A percentile compares a stretch with the other conserved stretches of the same genome.
Evolutionary conservation across 163 green algal species (phyloP).

Genomic region (Chlamydomonas reinhardtii): DNA sequence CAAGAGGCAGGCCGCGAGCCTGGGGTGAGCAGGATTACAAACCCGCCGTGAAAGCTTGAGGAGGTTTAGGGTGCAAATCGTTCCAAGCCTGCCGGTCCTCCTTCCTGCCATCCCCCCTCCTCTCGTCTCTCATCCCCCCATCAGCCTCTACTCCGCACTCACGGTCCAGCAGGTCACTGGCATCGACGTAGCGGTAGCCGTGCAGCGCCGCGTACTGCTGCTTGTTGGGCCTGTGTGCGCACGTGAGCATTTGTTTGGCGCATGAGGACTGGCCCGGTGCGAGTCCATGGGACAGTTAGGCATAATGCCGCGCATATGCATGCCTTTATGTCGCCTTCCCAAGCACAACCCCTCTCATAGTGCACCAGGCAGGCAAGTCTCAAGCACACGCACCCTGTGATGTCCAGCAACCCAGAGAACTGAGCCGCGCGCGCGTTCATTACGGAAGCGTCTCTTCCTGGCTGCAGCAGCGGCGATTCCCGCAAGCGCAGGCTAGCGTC

Average conservation of each 20-base stretch:
- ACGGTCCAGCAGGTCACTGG: constrained; percentile 52
- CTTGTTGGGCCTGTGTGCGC: constrained; percentile 47
- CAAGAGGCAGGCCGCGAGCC: constrained; percentile 53
- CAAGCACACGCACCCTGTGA: constrained; percentile 12
- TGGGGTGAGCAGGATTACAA: too few species aligned
- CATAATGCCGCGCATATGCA: neutral
- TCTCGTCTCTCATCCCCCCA: neutral
- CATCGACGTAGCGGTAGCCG: constrained; percentile 56
- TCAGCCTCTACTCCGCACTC: neutral
- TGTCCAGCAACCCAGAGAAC: constrained; percentile 18
- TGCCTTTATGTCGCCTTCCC: too few species aligned
- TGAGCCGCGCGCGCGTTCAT: neutral
- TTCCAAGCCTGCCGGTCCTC: neutral
- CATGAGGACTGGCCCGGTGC: too few species aligned
- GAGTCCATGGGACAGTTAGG: too few species aligned
- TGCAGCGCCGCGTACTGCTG: constrained; percentile 42
- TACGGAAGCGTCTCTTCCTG: neutral
- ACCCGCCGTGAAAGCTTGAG: too few species aligned
- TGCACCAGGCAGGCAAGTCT: neutral
- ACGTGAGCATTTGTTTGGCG: too few species aligned
- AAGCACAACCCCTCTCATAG: neutral
- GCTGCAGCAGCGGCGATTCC: too few species aligned
- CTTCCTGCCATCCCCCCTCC: neutral
- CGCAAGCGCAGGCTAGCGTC: too few species aligned
- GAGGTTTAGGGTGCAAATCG: too few species aligned